Evolutionary conservation across 2,329 filamentous ascomycete genomes (phyloP).

Genomic region (Parastagonospora avenae): DNA sequence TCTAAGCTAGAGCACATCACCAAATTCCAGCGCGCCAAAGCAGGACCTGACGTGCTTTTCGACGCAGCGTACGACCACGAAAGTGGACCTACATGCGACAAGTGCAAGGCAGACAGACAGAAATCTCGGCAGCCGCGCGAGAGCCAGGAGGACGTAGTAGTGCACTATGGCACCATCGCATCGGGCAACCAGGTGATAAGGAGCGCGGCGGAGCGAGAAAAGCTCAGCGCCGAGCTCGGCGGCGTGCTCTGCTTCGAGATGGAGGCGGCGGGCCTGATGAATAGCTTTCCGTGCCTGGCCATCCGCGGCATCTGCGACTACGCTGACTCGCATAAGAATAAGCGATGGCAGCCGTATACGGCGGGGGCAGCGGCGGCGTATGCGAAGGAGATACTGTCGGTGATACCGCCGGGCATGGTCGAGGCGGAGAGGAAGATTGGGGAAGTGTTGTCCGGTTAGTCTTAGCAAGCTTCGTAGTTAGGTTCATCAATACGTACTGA

Average conservation of each 20-base stretch:
- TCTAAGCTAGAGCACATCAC: not conserved
- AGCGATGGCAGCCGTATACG: conserved; percentile 21
- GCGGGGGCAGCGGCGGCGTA: conserved; percentile 22
- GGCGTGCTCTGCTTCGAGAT: conserved; percentile 3
- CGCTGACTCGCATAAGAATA: conserved; percentile 13
- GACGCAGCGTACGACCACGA: conserved; percentile 1
- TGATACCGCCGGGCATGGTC: conserved; percentile 7
- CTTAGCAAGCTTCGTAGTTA: conserved; percentile 1
- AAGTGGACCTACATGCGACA: not conserved
- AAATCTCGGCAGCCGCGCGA: not conserved
- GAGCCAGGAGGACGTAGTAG: not conserved
- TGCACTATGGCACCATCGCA: conserved; percentile 29
- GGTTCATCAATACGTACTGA: conserved; percentile 8
- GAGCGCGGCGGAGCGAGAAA: conserved; percentile 45
- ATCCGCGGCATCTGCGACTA: conserved; percentile 32
- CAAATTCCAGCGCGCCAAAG: not conserved
- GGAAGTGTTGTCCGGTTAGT: conserved; percentile 13
- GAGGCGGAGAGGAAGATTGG: conserved; percentile 6
- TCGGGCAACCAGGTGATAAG: conserved; percentile 51
- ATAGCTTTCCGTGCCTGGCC: conserved; percentile 26
- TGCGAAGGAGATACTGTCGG: conserved; percentile 19
- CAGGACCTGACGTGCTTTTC: not conserved
- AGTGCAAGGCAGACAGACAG: not conserved
- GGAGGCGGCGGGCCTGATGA: conserved; percentile 24
- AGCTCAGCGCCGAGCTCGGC: not conserved